Conservation (phyloP, 2,329 filamentous ascomycete genomes). For the Paecilomyces formosus region DNA sequence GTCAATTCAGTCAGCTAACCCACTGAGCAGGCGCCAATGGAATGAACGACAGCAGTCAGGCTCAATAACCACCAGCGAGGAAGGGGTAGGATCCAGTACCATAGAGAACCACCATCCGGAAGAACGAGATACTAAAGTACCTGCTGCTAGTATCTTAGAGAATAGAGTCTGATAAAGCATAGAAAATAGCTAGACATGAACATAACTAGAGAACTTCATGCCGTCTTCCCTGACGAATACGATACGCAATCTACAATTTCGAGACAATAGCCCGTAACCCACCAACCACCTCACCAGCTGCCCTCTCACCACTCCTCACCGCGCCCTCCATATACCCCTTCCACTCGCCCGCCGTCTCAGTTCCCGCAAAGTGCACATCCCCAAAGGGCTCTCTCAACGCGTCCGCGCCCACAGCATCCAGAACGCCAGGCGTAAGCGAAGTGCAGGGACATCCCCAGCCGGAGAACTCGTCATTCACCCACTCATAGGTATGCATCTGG, state of each 20-base stretch:
- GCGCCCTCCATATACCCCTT: slow-evolving; percentile 56
- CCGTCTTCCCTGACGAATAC: not conserved
- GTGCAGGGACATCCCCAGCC: slow-evolving; percentile 37
- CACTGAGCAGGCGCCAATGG: not conserved
- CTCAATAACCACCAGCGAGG: not conserved
- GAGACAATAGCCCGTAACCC: not conserved
- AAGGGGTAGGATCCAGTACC: not conserved
- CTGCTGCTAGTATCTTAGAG: not conserved
- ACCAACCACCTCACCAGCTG: slow-evolving; percentile 38
- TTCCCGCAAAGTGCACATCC: slow-evolving; percentile 48
- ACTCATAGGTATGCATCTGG: slow-evolving; percentile 28
- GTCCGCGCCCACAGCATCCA: slow-evolving; percentile 21
- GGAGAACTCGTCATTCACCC: slow-evolving; percentile 27
- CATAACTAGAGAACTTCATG: not conserved
- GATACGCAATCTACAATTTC: not conserved
- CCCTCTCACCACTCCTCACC: slow-evolving; percentile 42
- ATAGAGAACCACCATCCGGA: not conserved
- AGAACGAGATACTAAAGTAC: not conserved
- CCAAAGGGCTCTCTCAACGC: slow-evolving; percentile 28
- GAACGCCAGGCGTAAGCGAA: slow-evolving; percentile 29
- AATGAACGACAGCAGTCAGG: not conserved
- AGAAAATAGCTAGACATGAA: not conserved
- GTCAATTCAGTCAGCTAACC: not conserved
- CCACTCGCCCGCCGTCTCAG: slow-evolving; percentile 47
- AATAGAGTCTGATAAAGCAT: not conserved